phyloP scores from a whole-genome alignment of 371 early-diverging fungal species.

The Mycotypha africana region DNA sequence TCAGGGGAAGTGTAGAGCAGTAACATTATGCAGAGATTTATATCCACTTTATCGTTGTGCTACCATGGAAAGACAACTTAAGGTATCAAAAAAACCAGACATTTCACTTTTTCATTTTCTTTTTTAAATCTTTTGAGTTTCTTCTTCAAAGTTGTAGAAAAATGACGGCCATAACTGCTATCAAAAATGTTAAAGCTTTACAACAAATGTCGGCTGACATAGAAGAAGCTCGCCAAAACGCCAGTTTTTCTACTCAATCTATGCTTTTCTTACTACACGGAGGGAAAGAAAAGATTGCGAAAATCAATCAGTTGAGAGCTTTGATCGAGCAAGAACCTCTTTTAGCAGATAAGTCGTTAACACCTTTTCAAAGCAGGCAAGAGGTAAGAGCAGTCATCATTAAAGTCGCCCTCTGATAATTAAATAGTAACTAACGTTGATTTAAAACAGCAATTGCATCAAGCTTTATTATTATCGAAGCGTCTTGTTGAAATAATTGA shows the following conservation, averaged over 20 bases:
- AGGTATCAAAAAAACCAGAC: background rate
- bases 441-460: slow-evolving; percentile 24
- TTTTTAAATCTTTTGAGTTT: background rate
- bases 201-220: slow-evolving; percentile 23
- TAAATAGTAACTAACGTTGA: slow-evolving; percentile 7
- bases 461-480: slow-evolving; percentile 21
- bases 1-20: too few species aligned
- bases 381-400: too few species aligned
- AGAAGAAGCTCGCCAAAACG: slow-evolving; percentile 39
- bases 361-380: slow-evolving; percentile 31
- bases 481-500: slow-evolving; percentile 35
- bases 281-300: slow-evolving; percentile 21
- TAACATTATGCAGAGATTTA: too few species aligned
- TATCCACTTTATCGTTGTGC: too few species aligned
- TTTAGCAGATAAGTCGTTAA: slow-evolving; percentile 24
- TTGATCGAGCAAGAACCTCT: slow-evolving; percentile 41
- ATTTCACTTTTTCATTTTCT: background rate
- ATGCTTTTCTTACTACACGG: slow-evolving; percentile 39
- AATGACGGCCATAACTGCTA: too few species aligned
- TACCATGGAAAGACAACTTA: too few species aligned
- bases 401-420: too few species aligned
- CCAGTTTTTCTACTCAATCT: slow-evolving; percentile 32
- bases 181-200: too few species aligned
- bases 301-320: slow-evolving; percentile 24
- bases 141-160: too few species aligned